Evolutionary conservation across 495 filamentous ascomycete genomes (phyloP), one percentile per base, ranked within the genome.

Genomic region (Lophiotrema nucula): DNA sequence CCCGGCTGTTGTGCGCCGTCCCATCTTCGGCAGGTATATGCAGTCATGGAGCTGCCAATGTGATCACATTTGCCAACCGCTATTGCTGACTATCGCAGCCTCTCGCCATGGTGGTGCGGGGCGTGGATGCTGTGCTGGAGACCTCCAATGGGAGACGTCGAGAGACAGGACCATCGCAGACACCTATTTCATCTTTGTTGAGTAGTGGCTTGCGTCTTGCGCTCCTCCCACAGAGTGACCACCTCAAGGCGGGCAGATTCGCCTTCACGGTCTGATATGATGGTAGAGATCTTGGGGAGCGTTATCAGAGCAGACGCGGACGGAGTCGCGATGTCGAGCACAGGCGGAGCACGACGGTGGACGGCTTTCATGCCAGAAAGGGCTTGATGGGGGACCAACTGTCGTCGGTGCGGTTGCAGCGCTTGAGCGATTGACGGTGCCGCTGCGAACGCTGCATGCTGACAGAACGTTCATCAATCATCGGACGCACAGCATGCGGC

Each of bases 401-500:
- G 4, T 15, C 24, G 51, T 18, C 12, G 19, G 43, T 46, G 58
- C 58, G 58, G 58, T 56, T 56, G 52, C 46, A 57, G 60, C 60
- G 53, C 47, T 63, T 58, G 42, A 22, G 22, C 5, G 22, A 21
- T 19, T 31, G 48, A 12, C 16, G 16, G 28, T 12, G 38, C 50
- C 15, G 49, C 56, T 55, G 58, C 48, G 50, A 55, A 61, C 43
- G 33, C 58, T 54, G 58, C 58, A 35, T 49, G 58, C 51, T 56
- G 58, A 55, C 58, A 43, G 45, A 55, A 22, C 12, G 18, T 45
- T 47, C n/a, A 43, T 42, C 31, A 56, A 49, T 51, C 44, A 44
- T 55, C 46, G 47, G 47, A 24, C 60, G 39, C 60, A 47, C 60
- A 27, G 53, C 52, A 57, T 45, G 39, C 46, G 21, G 52, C 46